Conservation (phyloP, 2,329 filamentous ascomycete species). For the Zopfia rhizophila region DNA sequence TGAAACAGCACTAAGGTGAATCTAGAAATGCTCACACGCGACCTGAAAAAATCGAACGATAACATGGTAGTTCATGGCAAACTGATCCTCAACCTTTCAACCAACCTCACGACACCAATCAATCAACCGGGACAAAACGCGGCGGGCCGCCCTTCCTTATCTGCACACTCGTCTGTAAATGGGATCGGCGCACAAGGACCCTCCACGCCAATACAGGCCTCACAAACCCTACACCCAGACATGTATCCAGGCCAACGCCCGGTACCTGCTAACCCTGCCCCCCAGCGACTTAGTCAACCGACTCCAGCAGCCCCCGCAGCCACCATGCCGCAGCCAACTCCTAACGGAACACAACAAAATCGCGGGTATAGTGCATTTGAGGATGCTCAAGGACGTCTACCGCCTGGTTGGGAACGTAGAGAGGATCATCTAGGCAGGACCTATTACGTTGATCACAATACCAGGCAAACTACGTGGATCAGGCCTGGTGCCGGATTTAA, state of each 20-base stretch:
- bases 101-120: slow-evolving; percentile 80
- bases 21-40: slow-evolving; percentile 93
- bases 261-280: slow-evolving; percentile 32
- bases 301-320: slow-evolving; percentile 51
- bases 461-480: slow-evolving; percentile 95
- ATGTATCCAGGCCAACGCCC: slow-evolving; percentile 48
- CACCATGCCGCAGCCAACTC: slow-evolving; percentile 50
- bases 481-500: slow-evolving; percentile 83
- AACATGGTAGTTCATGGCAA: slow-evolving; percentile 98
- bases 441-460: slow-evolving; percentile 99
- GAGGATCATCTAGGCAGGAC: slow-evolving; percentile 95
- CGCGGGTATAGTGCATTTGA: slow-evolving; percentile 88
- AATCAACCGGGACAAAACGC: slow-evolving; percentile 59
- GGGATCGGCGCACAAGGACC: slow-evolving; percentile 47
- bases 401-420: slow-evolving; percentile 93
- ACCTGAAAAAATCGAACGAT: slow-evolving; percentile 97
- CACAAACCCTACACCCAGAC: slow-evolving; percentile 50
- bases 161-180: slow-evolving; percentile 50
- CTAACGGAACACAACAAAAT: slow-evolving; percentile 49
- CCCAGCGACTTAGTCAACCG: slow-evolving; percentile 42
- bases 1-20: slow-evolving; percentile 39
- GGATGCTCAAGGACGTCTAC: slow-evolving; percentile 91
- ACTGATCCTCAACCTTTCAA: slow-evolving; percentile 94
- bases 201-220: slow-evolving; percentile 54
- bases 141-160: slow-evolving; percentile 51